Base-by-base conservation (phyloP, 495 filamentous ascomycete genomes). In the Ascodesmis nigricans region DNA sequence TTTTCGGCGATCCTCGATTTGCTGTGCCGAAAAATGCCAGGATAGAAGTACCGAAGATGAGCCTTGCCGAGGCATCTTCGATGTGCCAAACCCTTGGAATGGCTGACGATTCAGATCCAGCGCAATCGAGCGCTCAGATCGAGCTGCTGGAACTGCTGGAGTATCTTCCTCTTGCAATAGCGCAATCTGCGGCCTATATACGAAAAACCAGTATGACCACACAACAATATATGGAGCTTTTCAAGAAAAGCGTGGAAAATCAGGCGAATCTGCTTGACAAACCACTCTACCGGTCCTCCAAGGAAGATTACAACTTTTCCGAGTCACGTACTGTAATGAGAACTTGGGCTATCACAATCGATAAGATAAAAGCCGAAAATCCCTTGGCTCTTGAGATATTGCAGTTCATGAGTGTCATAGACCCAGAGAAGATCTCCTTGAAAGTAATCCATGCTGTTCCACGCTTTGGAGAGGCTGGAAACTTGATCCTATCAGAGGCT, bases 141-240 rank as follows among this genome's bases (percentile, higher is more conserved):
- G n/a, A n/a, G 17, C 46, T 64, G 0, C 40, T 60, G 0, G 21
- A 44, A 2, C 37, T 41, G 2, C 44, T 62, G 8, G 46, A 44
- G 0, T 48, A 23, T 35, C 52, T 64, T 1, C 60, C 58, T 8
- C 38, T 64, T 1, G 60, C 60, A 0, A 57, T 63, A 27, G 39
- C 31, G 1, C 60, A 64, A 28, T 60, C 61, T 4, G 57, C 55
- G 4, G 39, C 59, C 1, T 64, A 55, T 31, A 52, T 64, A 56
- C 2, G 31, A 33, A 9, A 33, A 18, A 21, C 7, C 31, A 33
- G 36, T 44, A 21, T 14, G 5, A 23, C 9, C 8, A 17, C 28
- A 4, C 31, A 10, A 5, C 14, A 29, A n/a, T 43, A 43, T 19
- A 31, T 33, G 6, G 23, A 35, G 4, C 5, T 29, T 7, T 39